A percentile compares a stretch with the other conserved stretches of the same genome.
Evolutionary conservation across 768 basidiomycete species (phyloP).

Genomic region (Trametes cinnabarina): DNA sequence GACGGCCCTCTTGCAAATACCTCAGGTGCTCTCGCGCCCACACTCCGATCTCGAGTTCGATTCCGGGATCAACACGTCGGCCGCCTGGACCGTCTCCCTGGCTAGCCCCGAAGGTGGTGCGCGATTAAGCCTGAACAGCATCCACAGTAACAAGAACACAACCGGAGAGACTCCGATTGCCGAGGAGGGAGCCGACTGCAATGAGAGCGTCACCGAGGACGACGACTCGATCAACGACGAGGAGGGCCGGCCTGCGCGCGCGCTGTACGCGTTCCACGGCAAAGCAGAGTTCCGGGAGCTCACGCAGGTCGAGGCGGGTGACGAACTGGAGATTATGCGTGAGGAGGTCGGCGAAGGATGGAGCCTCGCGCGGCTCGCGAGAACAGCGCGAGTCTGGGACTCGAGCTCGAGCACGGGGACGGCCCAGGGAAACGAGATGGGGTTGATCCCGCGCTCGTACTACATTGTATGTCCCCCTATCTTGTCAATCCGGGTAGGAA

Average conservation of each 20-base stretch:
- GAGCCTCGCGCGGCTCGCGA: constrained; percentile 61
- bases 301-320: constrained; percentile 58
- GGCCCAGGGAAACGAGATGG: constrained; percentile 52
- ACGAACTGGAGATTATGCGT: constrained; percentile 66
- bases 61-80: constrained; percentile 72
- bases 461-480: constrained; percentile 56
- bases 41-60: constrained; percentile 52
- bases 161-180: constrained; percentile 26
- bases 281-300: constrained; percentile 75
- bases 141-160: constrained; percentile 54
- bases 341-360: constrained; percentile 76
- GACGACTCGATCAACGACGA: constrained; percentile 27
- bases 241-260: constrained; percentile 53
- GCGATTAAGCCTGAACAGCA: constrained; percentile 19
- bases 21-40: constrained; percentile 18
- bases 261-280: constrained; percentile 72
- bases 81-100: constrained; percentile 66
- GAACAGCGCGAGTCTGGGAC: constrained; percentile 1
- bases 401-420: neutral
- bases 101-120: constrained; percentile 13
- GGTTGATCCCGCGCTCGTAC: constrained; percentile 67
- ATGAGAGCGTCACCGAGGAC: constrained; percentile 22
- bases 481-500: neutral
- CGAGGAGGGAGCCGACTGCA: constrained; percentile 29
- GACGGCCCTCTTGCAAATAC: constrained; percentile 2